These are phyloP conservation scores for Beauveria bassiana DNA, from an alignment of 2,329 filamentous ascomycete species.

Conservation along the genomic window DNA sequence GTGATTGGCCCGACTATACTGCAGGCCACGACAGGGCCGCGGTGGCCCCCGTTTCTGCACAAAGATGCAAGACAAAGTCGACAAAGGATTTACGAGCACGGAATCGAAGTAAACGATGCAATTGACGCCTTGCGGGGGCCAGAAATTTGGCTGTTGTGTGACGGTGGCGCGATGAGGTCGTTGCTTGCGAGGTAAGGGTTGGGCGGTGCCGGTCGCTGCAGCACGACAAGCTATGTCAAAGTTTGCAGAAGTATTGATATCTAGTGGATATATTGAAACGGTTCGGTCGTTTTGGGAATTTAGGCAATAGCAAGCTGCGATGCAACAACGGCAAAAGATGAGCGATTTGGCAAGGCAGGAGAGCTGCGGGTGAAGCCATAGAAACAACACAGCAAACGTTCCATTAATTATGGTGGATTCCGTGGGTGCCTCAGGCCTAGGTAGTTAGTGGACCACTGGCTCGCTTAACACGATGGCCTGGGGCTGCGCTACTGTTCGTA, in stretches of 20 bases:
- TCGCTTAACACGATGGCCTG: too few relatives aligned
- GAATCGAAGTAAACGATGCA: neutral
- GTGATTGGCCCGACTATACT: neutral
- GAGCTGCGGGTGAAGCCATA: too few relatives aligned
- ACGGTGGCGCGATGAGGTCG: neutral
- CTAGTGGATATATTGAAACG: too few relatives aligned
- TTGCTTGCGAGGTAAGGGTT: neutral
- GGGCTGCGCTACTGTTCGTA: too few relatives aligned
- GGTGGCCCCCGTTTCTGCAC: neutral
- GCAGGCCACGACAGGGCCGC: neutral
- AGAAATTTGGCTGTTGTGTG: neutral
- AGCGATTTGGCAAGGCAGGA: too few relatives aligned
- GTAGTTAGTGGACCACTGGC: too few relatives aligned
- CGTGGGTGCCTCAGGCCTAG: too few relatives aligned
- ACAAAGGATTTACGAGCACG: neutral
- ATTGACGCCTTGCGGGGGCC: neutral
- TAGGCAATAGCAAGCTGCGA: too few relatives aligned
- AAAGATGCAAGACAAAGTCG: neutral
- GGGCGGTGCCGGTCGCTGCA: neutral
- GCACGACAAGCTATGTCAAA: neutral
- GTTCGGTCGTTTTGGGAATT: too few relatives aligned
- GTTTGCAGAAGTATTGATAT: neutral
- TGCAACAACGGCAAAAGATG: too few relatives aligned
- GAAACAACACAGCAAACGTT: too few relatives aligned
- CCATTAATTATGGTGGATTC: too few relatives aligned